Base-by-base conservation (phyloP, 768 basidiomycete species). In the Pulveroboletus frians region DNA sequence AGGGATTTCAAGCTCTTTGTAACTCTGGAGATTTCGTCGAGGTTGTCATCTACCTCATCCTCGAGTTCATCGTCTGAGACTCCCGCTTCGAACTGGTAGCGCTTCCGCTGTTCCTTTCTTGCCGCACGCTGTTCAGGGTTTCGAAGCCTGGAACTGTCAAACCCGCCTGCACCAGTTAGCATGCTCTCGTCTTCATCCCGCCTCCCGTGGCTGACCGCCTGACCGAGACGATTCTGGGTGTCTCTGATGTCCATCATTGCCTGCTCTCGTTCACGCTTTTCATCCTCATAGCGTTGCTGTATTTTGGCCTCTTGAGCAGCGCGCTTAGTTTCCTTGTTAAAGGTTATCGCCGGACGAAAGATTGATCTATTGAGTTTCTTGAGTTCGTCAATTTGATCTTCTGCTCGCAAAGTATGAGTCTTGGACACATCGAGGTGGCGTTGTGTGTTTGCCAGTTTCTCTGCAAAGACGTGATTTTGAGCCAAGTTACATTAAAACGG, bases 321-420 rank as follows among this genome's bases (percentile, higher is more conserved):
- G 42, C 92, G 88, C 69, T 97, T 98, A 15, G 76, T 78, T 32
- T 92, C 85, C 69, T 96, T 99, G 75, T 97, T 95, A 69, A 88
- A 95, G 0, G 85, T 84, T 57, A 96, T 84, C 49, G 82, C 92
- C 9, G 91, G 94, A 42, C 85, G 81, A 75, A 99, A 97, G 65
- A 99, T 98, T 34, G 91, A 93, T 30, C 84, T 80, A 68, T 97
- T 97, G 48, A 99, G 81, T 64, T 93, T 79, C 69, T 92, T 94
- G 47, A 99, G 81, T 68, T 98, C 94, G 53, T 84, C 85, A 5
- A 93, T 92, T 67, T 83, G 90, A 71, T 99, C 95, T 49, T 85
- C 85, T n/a, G 95, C 94, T 4, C 89, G 84, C 38, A 74, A 71
- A 29, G 89, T 85, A 68, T 94, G 85, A 13, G 86, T 86, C 69